Conservation (phyloP, 805 yeast species). For the Candida suzukii region DNA sequence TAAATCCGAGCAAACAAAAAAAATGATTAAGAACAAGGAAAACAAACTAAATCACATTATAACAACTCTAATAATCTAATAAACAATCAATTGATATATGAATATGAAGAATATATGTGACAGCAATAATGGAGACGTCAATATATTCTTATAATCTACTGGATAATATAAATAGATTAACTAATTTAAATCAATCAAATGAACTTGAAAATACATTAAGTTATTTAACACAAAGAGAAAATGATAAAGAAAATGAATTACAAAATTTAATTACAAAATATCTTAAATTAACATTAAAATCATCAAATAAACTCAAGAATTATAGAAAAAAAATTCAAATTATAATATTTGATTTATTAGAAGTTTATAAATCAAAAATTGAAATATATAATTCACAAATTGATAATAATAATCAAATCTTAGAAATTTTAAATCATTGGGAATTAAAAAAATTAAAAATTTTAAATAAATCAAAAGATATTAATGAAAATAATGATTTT, state of each 20-base stretch:
- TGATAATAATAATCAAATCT: slow-evolving; percentile 19
- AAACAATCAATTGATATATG: too few species aligned
- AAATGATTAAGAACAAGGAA: too few species aligned
- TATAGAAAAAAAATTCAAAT: slow-evolving; percentile 3
- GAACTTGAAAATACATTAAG: slow-evolving; percentile 23
- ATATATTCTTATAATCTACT: not conserved
- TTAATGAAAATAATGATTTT: slow-evolving; percentile 32
- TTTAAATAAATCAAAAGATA: slow-evolving; percentile 27
- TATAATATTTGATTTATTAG: slow-evolving; percentile 25
- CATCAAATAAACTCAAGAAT: not conserved
- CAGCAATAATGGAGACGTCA: not conserved
- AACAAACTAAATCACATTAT: too few species aligned
- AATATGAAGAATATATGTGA: too few species aligned
- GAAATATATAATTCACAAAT: slow-evolving; percentile 39
- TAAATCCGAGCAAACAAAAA: too few species aligned
- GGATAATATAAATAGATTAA: not conserved
- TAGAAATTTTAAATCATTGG: slow-evolving; percentile 31
- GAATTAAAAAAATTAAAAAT: slow-evolving; percentile 30
- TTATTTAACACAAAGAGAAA: slow-evolving; percentile 25
- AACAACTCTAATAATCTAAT: too few species aligned
- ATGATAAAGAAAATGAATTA: not conserved
- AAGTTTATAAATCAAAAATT: slow-evolving; percentile 34
- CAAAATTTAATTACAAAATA: not conserved
- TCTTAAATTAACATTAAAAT: not conserved
- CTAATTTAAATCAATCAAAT: not conserved